A percentile compares a stretch with the other conserved stretches of the same genome.
Evolutionary conservation across 83 land plant species (phyloP).

Genomic region (Isoetes engelmannii): DNA sequence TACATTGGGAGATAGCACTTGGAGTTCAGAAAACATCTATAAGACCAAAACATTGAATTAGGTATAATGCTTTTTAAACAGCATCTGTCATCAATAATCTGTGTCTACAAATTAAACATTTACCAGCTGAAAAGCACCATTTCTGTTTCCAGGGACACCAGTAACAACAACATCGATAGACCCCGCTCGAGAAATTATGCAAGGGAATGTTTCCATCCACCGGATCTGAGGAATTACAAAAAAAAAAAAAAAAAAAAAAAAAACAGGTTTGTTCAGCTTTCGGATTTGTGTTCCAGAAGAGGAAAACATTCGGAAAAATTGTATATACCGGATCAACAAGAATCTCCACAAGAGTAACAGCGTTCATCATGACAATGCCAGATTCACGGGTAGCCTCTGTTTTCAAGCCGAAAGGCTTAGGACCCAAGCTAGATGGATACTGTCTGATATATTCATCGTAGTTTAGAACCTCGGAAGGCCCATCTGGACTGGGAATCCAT

Average conservation of each 20-base stretch:
- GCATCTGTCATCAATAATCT: background rate
- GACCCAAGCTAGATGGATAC: slow-evolving; percentile 64
- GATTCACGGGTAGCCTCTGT: slow-evolving; percentile 67
- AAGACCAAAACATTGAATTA: background rate
- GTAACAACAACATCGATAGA: slow-evolving; percentile 5
- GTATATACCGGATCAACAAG: slow-evolving; percentile 70
- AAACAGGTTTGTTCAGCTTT: background rate
- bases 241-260: background rate
- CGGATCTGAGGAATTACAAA: background rate
- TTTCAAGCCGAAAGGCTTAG: slow-evolving; percentile 50
- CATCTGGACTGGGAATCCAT: slow-evolving; percentile 7
- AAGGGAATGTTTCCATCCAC: slow-evolving; percentile 19
- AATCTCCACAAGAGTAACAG: slow-evolving; percentile 60
- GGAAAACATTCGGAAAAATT: background rate
- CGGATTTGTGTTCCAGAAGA: background rate
- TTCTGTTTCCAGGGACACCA: slow-evolving; percentile 8
- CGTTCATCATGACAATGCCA: slow-evolving; percentile 65
- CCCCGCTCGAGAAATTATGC: slow-evolving; percentile 13
- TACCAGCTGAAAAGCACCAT: slow-evolving; percentile 10
- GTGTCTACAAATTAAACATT: background rate
- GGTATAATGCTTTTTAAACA: background rate
- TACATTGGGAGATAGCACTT: slow-evolving; percentile 39
- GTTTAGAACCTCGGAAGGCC: slow-evolving; percentile 34
- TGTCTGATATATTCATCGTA: slow-evolving; percentile 56
- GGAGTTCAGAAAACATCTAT: slow-evolving; percentile 50